A percentile compares a stretch with the other conserved stretches of the same genome.
Conservation (phyloP, 75 land plant species). For the Picea glauca region DNA sequence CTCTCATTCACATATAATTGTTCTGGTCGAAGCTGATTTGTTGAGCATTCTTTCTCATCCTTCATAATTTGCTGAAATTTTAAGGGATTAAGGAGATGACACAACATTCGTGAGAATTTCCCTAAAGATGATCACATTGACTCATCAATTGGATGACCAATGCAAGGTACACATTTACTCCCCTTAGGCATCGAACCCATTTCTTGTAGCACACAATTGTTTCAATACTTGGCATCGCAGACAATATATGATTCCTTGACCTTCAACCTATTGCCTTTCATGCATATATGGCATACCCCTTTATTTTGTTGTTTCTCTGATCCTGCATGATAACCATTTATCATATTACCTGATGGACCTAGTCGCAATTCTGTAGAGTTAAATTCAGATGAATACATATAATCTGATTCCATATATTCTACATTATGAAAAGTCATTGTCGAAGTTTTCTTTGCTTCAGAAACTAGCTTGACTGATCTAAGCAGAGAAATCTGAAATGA, state of each 20-base stretch:
- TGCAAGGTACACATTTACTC: constrained; percentile 77
- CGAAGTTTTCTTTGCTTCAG: constrained; percentile 19
- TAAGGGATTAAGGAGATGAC: constrained; percentile 62
- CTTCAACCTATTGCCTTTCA: constrained; percentile 54
- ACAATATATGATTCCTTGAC: constrained; percentile 83
- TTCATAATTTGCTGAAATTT: constrained; percentile 92
- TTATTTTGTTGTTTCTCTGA: constrained; percentile 24
- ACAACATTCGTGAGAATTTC: constrained; percentile 71
- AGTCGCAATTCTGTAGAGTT: background rate
- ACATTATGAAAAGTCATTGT: constrained; percentile 36
- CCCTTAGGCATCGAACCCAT: constrained; percentile 99
- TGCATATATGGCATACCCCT: constrained; percentile 72
- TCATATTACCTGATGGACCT: background rate
- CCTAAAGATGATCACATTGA: constrained; percentile 60
- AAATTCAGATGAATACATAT: constrained; percentile 1
- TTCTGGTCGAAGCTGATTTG: constrained; percentile 88
- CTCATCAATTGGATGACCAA: constrained; percentile 75
- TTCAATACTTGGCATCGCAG: constrained; percentile 79
- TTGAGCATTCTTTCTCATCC: constrained; percentile 55
- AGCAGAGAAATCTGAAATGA: constrained; percentile 13
- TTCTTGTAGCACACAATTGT: constrained; percentile 74
- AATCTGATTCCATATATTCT: constrained; percentile 18
- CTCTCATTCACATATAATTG: constrained; percentile 79
- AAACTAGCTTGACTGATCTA: background rate
- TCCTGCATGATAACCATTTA: background rate